Base-by-base conservation (phyloP, 179 eudicot species). In the Beta corolliflora region DNA sequence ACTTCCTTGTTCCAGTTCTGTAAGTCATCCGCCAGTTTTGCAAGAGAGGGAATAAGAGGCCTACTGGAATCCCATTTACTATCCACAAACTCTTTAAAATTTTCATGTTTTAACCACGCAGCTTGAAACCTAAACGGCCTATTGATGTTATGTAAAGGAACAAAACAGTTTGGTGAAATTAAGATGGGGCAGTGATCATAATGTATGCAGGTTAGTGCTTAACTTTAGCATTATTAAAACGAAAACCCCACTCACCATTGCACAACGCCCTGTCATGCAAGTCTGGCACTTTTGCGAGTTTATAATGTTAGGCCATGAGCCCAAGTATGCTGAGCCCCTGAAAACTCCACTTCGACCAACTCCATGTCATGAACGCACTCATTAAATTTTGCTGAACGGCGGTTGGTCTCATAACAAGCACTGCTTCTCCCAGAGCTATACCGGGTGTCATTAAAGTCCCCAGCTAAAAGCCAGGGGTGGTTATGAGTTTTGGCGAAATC, bases 41-140 rank as follows among this genome's bases (percentile, higher is more conserved):
- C 5, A n/a, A 16, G 0, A 0, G 0, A 0, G 2, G 10, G 45
- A 41, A 9, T 9, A 1, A 58, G 53, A 3, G 21, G 23, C 12
- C 13, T 0, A 2, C 3, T 6, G 8, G 14, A 0, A 0, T 18
- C 15, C 67, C 8, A 75, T 5, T 59, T 60, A 0, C 0, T 0
- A 10, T n/a, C 18, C 4, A 71, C 25, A 21, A 71, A 50, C 0
- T 48, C 59, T 0, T 9, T 0, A 19, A 76, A 76, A 0, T 18
- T 1, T 1, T 76, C 78, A 5, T 76, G 69, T 0, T 7, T 13
- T 1, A 76, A 0, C 78, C 78, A 76, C 0, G 21, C 78, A 8
- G 19, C 78, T 11, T 76, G 78, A 7, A 36, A 76, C 10, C 0
- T 31, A 1, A n/a, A 76, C n/a, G 69, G 69, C 0, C 41, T 13